phyloP scores from a whole-genome alignment of 768 basidiomycete genomes.

The Auricularia auricula-judae region DNA sequence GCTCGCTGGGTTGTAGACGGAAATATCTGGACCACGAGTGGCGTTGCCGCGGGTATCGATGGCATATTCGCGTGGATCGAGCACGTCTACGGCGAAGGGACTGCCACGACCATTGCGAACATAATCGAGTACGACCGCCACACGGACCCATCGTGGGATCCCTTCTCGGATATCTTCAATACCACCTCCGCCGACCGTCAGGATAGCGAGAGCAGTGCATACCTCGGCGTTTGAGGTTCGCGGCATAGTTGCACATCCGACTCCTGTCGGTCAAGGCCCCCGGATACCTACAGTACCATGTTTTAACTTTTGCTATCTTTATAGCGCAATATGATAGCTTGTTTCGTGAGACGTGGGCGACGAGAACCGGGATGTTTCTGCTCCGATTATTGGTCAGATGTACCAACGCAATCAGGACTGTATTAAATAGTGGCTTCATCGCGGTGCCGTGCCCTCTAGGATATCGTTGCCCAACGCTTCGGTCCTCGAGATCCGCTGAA shows the following conservation, averaged over 20 bases:
- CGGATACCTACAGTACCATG: too few relatives aligned
- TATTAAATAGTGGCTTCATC: too few relatives aligned
- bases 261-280: too few relatives aligned
- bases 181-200: too few relatives aligned
- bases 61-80: neutral
- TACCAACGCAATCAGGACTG: too few relatives aligned
- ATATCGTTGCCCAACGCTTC: neutral
- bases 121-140: slow-evolving; percentile 4
- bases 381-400: neutral
- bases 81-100: neutral
- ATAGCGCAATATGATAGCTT: too few relatives aligned
- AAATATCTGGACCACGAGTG: slow-evolving; percentile 9
- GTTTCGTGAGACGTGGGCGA: too few relatives aligned
- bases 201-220: too few relatives aligned
- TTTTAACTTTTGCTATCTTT: too few relatives aligned
- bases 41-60: slow-evolving; percentile 3
- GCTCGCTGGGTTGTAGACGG: slow-evolving; percentile 11
- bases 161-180: slow-evolving; percentile 1
- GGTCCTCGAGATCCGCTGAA: too few relatives aligned
- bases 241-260: too few relatives aligned
- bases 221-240: too few relatives aligned
- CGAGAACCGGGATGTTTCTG: neutral
- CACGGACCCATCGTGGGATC: slow-evolving; percentile 6
- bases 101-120: slow-evolving; percentile 2
- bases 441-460: neutral